Evolutionary conservation across 495 filamentous ascomycete species (phyloP), one percentile per base, ranked within the genome.

Genomic region (Aspergillus taichungensis): DNA sequence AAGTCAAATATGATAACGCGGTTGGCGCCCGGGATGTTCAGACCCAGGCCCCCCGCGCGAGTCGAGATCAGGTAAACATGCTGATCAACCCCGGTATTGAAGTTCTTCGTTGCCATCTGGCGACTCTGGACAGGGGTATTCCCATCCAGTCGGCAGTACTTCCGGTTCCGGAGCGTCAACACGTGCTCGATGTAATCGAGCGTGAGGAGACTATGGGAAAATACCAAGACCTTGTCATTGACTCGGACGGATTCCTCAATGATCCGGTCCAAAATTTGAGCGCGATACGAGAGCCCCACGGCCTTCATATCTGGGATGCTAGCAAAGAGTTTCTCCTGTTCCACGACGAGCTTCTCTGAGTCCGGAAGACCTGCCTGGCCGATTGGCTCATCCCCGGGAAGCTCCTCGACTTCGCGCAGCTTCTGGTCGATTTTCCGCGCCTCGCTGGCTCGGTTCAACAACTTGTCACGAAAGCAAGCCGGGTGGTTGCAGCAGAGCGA

Each of bases 1-100:
- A 84, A 87, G 54, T 97, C 91, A 31, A 95, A 83, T 13, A 97
- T 84, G 14, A 96, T 72, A 8, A 95, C 85, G 6, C 91, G 78
- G 60, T 94, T 97, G 0, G 91, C 91, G 5, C 85, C 83, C 32
- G 67, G 71, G 29, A 97, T 79, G 52, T 97, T 97, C 45, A 96
- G 63, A 0, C 89, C 89, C 0, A 87, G 56, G 1, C 87, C 88
- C 11, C 89, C 89, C 13, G 90, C 86, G 43, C 59, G 75, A 2
- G 89, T 95, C 0, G 88, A 94, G 27, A 95, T 86, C 3, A 95
- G 69, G 51, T 85, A 88, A 1, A 94, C 64, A 45, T 73, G 48
- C 10, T 58, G 55, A 6, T 67, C 57, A n/a, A 45, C 45, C 0
- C 50, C 46, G 0, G 13, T 27, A 51, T 89, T 90, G 72, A 95